Base-by-base conservation (phyloP, 78 protist species). In the Reticulomyxa filosa region DNA sequence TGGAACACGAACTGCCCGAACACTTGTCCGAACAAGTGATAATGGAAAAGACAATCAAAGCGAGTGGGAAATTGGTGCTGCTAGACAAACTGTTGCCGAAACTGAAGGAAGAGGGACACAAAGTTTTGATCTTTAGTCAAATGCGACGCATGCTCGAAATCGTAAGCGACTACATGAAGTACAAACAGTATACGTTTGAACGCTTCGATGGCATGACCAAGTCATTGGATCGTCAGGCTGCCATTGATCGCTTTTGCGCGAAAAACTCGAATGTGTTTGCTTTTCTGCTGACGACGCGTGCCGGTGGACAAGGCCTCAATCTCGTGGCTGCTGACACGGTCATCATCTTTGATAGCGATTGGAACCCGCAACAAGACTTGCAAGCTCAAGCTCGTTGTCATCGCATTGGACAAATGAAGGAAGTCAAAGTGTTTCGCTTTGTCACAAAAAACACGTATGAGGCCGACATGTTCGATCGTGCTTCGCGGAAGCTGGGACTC, bases 281-380 rank as follows among this genome's bases (percentile, higher is more conserved):
- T 65, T 78, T 72, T 53, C 56, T 78, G 38, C 75, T 78, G 27
- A 62, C 77, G 17, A 93, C 98, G 6, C 59, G 85, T 5, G 98
- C 98, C 1, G 98, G 98, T 53, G 98, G 98, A 3, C 62, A 87
- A 10, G 98, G 98, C 62, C 86, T 93, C 77, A 93, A 89, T 65
- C 77, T 93, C 30, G 66, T 80, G 0, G 80, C 94, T 2, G 96
- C 98, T 1, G 95, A 92, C 68, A 89, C 95, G 2, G 94, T 89
- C 50, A 72, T 94, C 72, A 85, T 94, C 62, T 89, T 78, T 62
- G 98, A 94, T 66, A 35, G 71, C n/a, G 98, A 93, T 64, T 93
- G 97, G 97, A 90, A 93, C 68, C 97, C 98, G 13, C 94, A 86
- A 38, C 82, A 88, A 64, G 98, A 93, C 62, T 7, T 90, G 23